These are phyloP conservation scores for Pterocarpus santalinus DNA, from an alignment of 306 rosid species.

Conservation along the genomic window DNA sequence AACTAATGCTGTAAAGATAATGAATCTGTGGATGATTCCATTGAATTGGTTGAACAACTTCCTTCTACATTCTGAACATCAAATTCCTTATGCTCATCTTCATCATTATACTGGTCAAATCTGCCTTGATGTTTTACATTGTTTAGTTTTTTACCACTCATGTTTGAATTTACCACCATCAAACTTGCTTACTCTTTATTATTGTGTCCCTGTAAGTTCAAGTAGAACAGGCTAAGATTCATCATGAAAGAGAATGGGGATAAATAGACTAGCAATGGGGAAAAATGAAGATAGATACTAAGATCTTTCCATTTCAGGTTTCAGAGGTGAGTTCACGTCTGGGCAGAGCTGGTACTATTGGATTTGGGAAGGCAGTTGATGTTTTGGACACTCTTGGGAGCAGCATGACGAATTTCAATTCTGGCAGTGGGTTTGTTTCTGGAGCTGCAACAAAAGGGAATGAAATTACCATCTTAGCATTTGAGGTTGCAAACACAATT, in stretches of 20 bases:
- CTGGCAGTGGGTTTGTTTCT: slow-evolving; percentile 71
- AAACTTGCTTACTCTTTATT: too few relatives aligned
- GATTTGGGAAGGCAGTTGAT: slow-evolving; percentile 75
- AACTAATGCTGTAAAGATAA: slow-evolving; percentile 15
- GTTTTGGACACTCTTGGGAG: slow-evolving; percentile 95
- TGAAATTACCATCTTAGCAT: slow-evolving; percentile 77
- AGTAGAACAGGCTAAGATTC: slow-evolving; percentile 14
- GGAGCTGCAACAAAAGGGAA: slow-evolving; percentile 71
- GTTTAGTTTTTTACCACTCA: too few relatives aligned
- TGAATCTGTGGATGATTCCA: background rate
- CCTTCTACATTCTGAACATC: slow-evolving; percentile 1
- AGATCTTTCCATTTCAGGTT: slow-evolving; percentile 64
- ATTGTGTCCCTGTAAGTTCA: slow-evolving; percentile 3
- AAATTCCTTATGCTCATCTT: background rate
- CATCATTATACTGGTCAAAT: background rate
- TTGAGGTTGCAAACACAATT: slow-evolving; percentile 91
- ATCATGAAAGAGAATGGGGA: slow-evolving; percentile 25
- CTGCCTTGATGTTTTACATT: too few relatives aligned
- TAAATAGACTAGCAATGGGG: slow-evolving; percentile 16
- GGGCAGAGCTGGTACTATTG: slow-evolving; percentile 75
- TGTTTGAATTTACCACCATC: too few relatives aligned
- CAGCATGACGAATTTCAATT: slow-evolving; percentile 82
- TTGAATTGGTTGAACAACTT: background rate
- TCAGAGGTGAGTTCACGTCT: slow-evolving; percentile 82
- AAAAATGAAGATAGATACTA: slow-evolving; percentile 24